Base-by-base conservation (phyloP, 495 filamentous ascomycete genomes). In the Trichoderma parareesei region DNA sequence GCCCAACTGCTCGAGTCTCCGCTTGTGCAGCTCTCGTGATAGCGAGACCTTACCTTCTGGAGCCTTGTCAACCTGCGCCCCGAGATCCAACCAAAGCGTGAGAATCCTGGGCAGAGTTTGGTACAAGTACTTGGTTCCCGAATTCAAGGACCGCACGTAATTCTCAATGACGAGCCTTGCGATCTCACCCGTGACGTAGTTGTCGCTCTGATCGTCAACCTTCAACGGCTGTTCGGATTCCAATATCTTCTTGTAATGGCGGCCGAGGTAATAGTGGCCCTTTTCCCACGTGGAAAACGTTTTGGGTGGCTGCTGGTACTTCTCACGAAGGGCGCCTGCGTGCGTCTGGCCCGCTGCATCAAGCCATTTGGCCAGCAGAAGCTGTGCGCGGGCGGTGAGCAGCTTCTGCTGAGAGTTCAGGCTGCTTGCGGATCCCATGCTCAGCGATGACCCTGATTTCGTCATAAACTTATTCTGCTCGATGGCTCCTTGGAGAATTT, bases 321-420 rank as follows among this genome's bases (percentile, higher is more conserved):
- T 85, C 18, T 85, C 80, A 38, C 90, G 86, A 64, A 97, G 84
- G 5, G 86, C 85, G 42, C 84, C 81, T 18, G 90, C 88, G 72
- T 92, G 88, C 2, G 91, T 96, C 72, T 97, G 92, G 14, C 95
- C 94, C 18, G 94, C 90, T 65, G 82, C 85, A 70, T 98, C 94
- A 14, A 96, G 85, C 94, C 94, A 98, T 75, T 96, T 97, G n/a
- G 94, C 94, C 44, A 96, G 80, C 64, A 97, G 79, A 14, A 98
- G 78, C 68, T 94, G 87, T 13, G 92, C 92, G 78, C 81, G 80
- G 5, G 85, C 85, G 18, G 78, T 79, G 48, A 87, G 70, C 38
- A 87, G 72, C 65, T 83, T 87, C 63, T 80, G 78, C 60, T 85
- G 78, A 0, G 72, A 65, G 42, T 79, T 76, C n/a, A 69, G 67